Conservation (phyloP, 352 stramenopile genomes). For the Globisporangium abappressorium region DNA sequence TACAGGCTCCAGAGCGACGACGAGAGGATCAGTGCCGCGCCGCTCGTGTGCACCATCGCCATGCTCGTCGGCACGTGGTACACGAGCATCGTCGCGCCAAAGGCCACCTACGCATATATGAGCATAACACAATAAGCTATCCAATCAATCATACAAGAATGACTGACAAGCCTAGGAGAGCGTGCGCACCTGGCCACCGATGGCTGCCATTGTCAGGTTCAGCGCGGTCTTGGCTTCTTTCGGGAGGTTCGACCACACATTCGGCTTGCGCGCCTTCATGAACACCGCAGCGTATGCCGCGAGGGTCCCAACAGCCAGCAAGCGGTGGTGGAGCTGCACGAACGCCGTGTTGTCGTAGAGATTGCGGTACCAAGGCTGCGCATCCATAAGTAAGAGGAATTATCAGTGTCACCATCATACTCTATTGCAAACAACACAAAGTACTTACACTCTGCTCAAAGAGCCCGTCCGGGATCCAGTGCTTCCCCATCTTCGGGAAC, state of each 20-base stretch:
- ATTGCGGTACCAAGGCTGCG: constrained; percentile 84
- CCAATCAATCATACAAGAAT: too few species aligned
- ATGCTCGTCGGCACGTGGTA: constrained; percentile 93
- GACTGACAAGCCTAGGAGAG: too few species aligned
- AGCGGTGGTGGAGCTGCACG: constrained; percentile 1
- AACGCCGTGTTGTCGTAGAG: constrained; percentile 92
- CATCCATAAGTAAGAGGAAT: background rate
- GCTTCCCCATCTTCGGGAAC: constrained; percentile 92
- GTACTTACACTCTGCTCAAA: constrained; percentile 49
- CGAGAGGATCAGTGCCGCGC: constrained; percentile 46
- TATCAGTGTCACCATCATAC: background rate
- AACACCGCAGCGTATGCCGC: constrained; percentile 49
- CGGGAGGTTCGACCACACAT: constrained; percentile 69
- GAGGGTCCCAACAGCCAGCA: constrained; percentile 85
- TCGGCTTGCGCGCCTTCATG: constrained; percentile 51
- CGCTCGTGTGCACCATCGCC: constrained; percentile 90
- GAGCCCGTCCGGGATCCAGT: constrained; percentile 84
- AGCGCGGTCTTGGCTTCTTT: constrained; percentile 54
- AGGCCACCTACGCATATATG: constrained; percentile 54
- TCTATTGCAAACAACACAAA: background rate
- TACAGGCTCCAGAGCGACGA: constrained; percentile 70
- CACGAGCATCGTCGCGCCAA: constrained; percentile 94
- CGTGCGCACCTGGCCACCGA: constrained; percentile 35
- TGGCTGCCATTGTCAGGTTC: constrained; percentile 49
- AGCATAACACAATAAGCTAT: too few species aligned